Evolutionary conservation across 192 early-diverging fungal species (phyloP), one percentile per base, ranked within the genome.

Genomic region (Coemansia sp.): DNA sequence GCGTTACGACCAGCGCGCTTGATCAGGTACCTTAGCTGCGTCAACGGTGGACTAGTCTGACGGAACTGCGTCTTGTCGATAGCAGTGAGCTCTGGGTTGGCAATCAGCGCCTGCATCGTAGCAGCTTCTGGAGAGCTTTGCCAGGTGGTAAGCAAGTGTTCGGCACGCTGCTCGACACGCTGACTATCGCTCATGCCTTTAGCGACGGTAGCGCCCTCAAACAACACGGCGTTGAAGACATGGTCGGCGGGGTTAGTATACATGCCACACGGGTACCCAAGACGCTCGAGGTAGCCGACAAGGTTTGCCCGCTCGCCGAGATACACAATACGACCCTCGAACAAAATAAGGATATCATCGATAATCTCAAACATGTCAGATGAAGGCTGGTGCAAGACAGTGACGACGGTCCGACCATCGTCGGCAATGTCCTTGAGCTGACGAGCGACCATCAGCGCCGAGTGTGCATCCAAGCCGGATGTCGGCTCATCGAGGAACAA

Each of bases 401-500:
- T 60, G 3, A 76, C 73, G 19, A 85, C 76, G 2, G 78, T 86
- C 31, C 85, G 84, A 1, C 80, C 80, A 0, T 64, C 64, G 12
- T 67, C 32, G 3, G 85, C 83, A 41, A 89, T 78, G 0, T 78
- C 42, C 44, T 74, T 57, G 10, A 89, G 78, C 29, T 84, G 70
- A 12, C 72, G 66, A 34, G 86, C 73, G 34, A 88, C 87, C 51
- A 69, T 72, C 62, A 85, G 69, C 12, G 86, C 85, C 8, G 86
- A 87, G 69, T 88, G 85, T 15, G 83, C 73, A 62, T 87, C 85
- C 11, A 93, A 75, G 31, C 89, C 90, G 12, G 89, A 90, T 1
- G 91, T 91, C 14, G 91, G 91, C 66, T 93, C 90, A 63, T 91
- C 89, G 15, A 90, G 75, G 59, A 92, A 87, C 29, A 93, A 63